phyloP scores from a whole-genome alignment of 1,139 yeast species.

The Sugiyamaella xylanicola region DNA sequence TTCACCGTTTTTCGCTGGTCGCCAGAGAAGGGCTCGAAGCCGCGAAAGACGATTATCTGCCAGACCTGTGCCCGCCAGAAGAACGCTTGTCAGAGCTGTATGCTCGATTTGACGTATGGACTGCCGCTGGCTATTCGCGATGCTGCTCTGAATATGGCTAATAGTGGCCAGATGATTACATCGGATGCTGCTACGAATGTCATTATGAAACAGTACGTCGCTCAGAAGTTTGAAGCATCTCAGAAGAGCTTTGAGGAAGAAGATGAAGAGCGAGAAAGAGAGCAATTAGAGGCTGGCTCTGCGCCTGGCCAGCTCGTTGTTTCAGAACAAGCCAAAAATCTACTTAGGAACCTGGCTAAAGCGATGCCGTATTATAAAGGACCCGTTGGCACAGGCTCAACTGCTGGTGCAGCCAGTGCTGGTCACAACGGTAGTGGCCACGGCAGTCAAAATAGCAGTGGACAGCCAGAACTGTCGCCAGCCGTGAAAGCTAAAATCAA shows the following conservation, averaged over 20 bases:
- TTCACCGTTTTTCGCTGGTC: conserved; percentile 80
- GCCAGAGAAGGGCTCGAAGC: conserved; percentile 37
- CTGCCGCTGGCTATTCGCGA: conserved; percentile 79
- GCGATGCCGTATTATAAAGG: conserved; percentile 38
- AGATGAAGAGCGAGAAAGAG: conserved; percentile 30
- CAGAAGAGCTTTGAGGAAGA: conserved; percentile 47
- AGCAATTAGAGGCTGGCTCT: conserved; percentile 1
- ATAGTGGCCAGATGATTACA: conserved; percentile 42
- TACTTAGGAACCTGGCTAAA: conserved; percentile 47
- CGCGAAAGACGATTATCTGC: conserved; percentile 53
- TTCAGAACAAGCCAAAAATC: conserved; percentile 44
- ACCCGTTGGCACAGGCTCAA: conserved; percentile 7
- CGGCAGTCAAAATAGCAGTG: conserved; percentile 3
- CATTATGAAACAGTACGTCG: conserved; percentile 56
- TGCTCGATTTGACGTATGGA: conserved; percentile 78
- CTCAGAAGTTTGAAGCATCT: conserved; percentile 50
- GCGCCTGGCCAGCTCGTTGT: conserved; percentile 4
- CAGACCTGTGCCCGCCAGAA: conserved; percentile 73
- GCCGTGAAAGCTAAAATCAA: conserved; percentile 49
- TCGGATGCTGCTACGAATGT: conserved; percentile 45
- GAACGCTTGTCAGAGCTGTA: conserved; percentile 86
- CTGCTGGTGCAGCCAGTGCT: not conserved
- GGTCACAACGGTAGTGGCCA: not conserved
- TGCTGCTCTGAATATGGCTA: conserved; percentile 76
- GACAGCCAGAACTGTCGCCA: conserved; percentile 4